A percentile compares a stretch with the other conserved stretches of the same genome.
Evolutionary conservation across 139 green algal species (phyloP).

Genomic region (Ostreobium quekettii): DNA sequence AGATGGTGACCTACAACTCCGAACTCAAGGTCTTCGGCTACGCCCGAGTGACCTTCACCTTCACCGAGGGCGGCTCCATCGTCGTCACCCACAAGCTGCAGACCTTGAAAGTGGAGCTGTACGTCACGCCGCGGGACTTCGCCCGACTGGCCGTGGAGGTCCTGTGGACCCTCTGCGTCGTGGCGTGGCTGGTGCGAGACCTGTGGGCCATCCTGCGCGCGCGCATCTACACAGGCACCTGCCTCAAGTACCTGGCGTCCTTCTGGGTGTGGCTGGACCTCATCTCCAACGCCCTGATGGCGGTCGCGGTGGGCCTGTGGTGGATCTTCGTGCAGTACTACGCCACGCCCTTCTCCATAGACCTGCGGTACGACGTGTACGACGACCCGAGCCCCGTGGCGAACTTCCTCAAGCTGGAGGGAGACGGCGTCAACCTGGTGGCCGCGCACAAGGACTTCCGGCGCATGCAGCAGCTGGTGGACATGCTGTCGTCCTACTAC

Average conservation of each 20-base stretch:
- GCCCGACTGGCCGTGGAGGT: conserved; percentile 56
- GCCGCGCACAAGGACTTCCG: conserved; percentile 29
- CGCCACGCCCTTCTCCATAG: conserved; percentile 46
- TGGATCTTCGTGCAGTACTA: conserved; percentile 43
- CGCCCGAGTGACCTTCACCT: conserved; percentile 44
- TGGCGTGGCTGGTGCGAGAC: conserved; percentile 25
- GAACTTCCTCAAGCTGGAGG: conserved; percentile 49
- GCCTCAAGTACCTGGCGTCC: conserved; percentile 36
- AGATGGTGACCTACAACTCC: conserved; percentile 78
- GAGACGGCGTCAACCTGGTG: conserved; percentile 29
- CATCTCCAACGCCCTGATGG: conserved; percentile 55
- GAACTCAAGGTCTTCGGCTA: conserved; percentile 61
- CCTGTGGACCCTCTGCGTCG: conserved; percentile 48
- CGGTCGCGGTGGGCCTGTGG: conserved; percentile 54
- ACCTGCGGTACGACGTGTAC: conserved; percentile 63
- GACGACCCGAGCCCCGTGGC: conserved; percentile 38
- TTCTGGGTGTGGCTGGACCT: conserved; percentile 67
- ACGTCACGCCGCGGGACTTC: conserved; percentile 38
- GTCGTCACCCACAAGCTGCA: conserved; percentile 53
- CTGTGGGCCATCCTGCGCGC: conserved; percentile 14
- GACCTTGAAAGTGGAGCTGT: conserved; percentile 65
- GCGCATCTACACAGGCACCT: conserved; percentile 10
- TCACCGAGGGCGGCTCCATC: conserved; percentile 61
- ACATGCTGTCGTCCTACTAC: conserved; percentile 67
- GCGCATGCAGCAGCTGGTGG: conserved; percentile 39